These are phyloP conservation scores for Jaltomata sinuosa DNA, from an alignment of 257 asterid species.

Conservation along the genomic window DNA sequence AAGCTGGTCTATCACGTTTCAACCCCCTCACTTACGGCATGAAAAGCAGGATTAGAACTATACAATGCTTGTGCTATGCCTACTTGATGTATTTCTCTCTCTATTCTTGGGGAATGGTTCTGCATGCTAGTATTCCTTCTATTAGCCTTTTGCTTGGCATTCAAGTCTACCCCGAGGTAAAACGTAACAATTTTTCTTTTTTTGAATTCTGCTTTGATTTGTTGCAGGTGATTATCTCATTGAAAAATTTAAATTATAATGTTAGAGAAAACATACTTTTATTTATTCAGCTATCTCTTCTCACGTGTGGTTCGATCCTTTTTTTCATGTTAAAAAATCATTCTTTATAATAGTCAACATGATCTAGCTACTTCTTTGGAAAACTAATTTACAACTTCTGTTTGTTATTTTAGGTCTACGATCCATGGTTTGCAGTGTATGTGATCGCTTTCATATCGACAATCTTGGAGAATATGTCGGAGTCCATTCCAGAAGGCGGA, in stretches of 20 bases:
- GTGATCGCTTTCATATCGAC: not conserved
- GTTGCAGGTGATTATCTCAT: not conserved
- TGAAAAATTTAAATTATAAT: too few relatives aligned
- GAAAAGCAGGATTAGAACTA: not conserved
- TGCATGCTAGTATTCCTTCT: not conserved
- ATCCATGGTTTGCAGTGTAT: not conserved
- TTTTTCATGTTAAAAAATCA: too few relatives aligned
- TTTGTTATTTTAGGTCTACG: not conserved
- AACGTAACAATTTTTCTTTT: not conserved
- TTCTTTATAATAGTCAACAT: not conserved
- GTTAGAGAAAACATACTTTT: too few relatives aligned
- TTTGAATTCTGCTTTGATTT: not conserved
- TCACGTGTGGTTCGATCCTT: too few relatives aligned
- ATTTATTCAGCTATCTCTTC: too few relatives aligned
- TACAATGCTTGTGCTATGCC: conserved; percentile 5
- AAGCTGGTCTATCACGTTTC: conserved; percentile 2
- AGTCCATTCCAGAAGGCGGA: not conserved
- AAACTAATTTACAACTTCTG: not conserved
- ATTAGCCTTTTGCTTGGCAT: not conserved
- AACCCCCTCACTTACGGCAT: conserved; percentile 3
- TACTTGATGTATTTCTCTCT: not conserved
- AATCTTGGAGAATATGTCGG: not conserved
- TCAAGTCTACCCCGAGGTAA: not conserved
- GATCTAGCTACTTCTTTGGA: not conserved
- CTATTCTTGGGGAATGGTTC: not conserved